Base-by-base conservation (phyloP, 768 basidiomycete species). In the Amanita rimosa region DNA sequence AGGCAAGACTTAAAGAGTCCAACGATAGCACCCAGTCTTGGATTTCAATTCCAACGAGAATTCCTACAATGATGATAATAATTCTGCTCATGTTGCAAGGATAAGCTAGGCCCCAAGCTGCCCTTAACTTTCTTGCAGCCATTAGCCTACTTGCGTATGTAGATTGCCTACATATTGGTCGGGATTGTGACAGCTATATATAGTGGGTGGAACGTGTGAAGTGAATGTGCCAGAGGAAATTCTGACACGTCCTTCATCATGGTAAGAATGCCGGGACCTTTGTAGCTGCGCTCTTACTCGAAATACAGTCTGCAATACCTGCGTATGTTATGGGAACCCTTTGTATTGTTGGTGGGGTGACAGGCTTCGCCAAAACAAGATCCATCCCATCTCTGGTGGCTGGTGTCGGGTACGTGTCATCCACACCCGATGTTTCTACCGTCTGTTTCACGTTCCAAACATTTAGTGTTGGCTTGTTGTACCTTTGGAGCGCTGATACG, bases 301-400 rank as follows among this genome's bases (percentile, higher is more conserved):
- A 21, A 24, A 29, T 43, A 10, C 57, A 87, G 86, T 88, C 85
- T 64, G 86, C 86, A 37, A 77, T 84, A 66, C 87, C 88, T 57
- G 83, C 87, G 43, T 83, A 80, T 64, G 65, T 77, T 37, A 86
- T 89, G 74, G 85, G 87, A 50, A 73, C 66, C 48, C 67, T 91
- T 53, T 90, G 87, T 62, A 67, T 88, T 54, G 70, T 84, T 36
- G 89, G 89, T 10, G 89, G 89, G 19, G 50, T 85, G 36, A 78
- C 81, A 37, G 89, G 85, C 26, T 88, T 78, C 53, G 76, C 69
- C 6, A 71, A 76, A 55, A 85, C 81, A 52, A 76, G 81, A 19
- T 91, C 87, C 27, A 68, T 91, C 26, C 90, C 89, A 5, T 91
- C 90, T 10, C 62, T 92, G 36, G 78, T 91, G 16, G 89, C 89